A percentile compares a stretch with the other conserved stretches of the same genome.
phyloP scores from a whole-genome alignment of 192 early-diverging fungal species.

The Pilobolus umbonatus region DNA sequence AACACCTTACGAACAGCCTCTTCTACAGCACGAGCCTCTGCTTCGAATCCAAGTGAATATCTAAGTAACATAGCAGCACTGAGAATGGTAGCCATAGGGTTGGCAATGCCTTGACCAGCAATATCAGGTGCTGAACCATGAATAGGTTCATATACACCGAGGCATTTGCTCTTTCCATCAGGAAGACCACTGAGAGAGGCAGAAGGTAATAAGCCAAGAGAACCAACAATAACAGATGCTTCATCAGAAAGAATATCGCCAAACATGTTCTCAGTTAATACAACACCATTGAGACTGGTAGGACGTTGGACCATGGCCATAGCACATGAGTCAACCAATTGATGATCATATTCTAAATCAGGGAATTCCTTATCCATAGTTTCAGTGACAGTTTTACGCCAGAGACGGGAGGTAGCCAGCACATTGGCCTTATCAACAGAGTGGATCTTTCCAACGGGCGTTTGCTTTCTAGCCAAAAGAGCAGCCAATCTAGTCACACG shows the following conservation, averaged over 20 bases:
- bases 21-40: conserved; percentile 90
- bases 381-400: conserved; percentile 91
- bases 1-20: conserved; percentile 87
- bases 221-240: conserved; percentile 91
- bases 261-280: conserved; percentile 99
- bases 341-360: conserved; percentile 77
- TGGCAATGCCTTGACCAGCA: conserved; percentile 93
- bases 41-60: conserved; percentile 88
- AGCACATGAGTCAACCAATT: conserved; percentile 94
- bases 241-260: conserved; percentile 98
- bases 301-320: conserved; percentile 97
- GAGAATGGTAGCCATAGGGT: conserved; percentile 98
- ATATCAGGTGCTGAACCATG: conserved; percentile 99
- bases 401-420: conserved; percentile 93
- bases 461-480: conserved; percentile 68
- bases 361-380: conserved; percentile 89
- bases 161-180: conserved; percentile 58
- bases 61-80: conserved; percentile 89
- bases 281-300: conserved; percentile 84
- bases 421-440: conserved; percentile 99
- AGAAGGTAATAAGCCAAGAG: conserved; percentile 88
- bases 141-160: conserved; percentile 98
- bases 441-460: conserved; percentile 83
- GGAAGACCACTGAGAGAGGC: conserved; percentile 89
- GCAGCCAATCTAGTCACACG: conserved; percentile 96